phyloP scores from a whole-genome alignment of 2,329 filamentous ascomycete genomes.

The Fusarium setosum region DNA sequence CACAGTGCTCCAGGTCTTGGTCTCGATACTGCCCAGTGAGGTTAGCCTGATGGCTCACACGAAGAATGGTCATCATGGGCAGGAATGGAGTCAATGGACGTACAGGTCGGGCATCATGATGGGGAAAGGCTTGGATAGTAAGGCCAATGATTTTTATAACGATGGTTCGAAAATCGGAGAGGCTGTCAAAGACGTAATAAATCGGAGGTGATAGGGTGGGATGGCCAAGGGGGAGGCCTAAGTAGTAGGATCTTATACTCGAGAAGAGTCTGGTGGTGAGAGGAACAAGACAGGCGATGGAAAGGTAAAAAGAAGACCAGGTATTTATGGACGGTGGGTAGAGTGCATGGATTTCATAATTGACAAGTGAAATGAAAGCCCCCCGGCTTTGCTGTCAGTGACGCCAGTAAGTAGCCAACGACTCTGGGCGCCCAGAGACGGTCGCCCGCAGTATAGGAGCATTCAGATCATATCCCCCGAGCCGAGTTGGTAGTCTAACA shows the following conservation, averaged over 20 bases:
- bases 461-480: not conserved
- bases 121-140: not conserved
- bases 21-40: not conserved
- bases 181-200: not conserved
- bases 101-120: not conserved
- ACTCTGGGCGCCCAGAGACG: not conserved
- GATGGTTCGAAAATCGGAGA: not conserved
- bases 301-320: not conserved
- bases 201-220: not conserved
- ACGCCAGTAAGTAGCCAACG: not conserved
- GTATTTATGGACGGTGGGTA: not conserved
- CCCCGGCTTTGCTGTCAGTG: not conserved
- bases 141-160: not conserved
- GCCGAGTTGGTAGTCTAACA: not conserved
- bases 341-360: not conserved
- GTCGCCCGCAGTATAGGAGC: not conserved
- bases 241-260: not conserved
- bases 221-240: not conserved
- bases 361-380: not conserved
- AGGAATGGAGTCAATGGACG: not conserved
- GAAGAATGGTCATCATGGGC: not conserved
- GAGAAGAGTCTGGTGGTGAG: not conserved
- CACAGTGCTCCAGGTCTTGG: not conserved
- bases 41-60: not conserved
- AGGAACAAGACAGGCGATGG: not conserved